Evolutionary conservation across 2,329 filamentous ascomycete species (phyloP).

Genomic region (Aspergillus uvarum): DNA sequence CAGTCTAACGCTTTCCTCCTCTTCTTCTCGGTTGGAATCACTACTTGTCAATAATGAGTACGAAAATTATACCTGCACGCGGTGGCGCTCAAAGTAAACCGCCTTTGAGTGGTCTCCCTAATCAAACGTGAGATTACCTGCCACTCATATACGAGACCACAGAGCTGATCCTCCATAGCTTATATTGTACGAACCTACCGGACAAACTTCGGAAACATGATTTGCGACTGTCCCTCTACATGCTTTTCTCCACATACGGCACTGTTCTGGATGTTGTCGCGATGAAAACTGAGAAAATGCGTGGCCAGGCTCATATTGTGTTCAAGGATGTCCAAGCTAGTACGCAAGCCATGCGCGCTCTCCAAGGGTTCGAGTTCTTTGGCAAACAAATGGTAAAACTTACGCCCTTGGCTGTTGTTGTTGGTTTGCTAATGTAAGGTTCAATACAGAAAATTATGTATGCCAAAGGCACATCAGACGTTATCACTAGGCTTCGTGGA

Average conservation of each 20-base stretch:
- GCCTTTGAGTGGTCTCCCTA: conserved; percentile 59
- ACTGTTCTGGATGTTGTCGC: conserved; percentile 89
- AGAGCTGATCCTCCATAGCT: conserved; percentile 50
- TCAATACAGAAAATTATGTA: conserved; percentile 76
- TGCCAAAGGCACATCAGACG: conserved; percentile 83
- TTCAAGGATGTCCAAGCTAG: conserved; percentile 88
- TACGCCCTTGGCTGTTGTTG: not conserved
- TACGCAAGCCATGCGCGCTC: conserved; percentile 85
- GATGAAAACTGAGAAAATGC: conserved; percentile 86
- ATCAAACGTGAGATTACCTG: conserved; percentile 65
- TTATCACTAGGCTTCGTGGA: conserved; percentile 86
- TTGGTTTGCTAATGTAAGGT: conserved; percentile 2
- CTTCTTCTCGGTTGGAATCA: not conserved
- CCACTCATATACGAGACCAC: conserved; percentile 2
- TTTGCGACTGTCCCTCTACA: conserved; percentile 82
- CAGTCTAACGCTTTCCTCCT: not conserved
- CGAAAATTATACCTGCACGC: conserved; percentile 43
- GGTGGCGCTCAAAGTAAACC: conserved; percentile 40
- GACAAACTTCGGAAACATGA: conserved; percentile 89
- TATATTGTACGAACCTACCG: conserved; percentile 87
- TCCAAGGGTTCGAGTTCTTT: conserved; percentile 83
- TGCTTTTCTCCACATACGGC: conserved; percentile 91
- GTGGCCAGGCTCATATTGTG: conserved; percentile 90
- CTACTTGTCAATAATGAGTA: conserved; percentile 31
- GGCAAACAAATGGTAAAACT: conserved; percentile 78